Conservation (phyloP, 2,329 filamentous ascomycete species). For the Trichoderma arundinaceum region DNA sequence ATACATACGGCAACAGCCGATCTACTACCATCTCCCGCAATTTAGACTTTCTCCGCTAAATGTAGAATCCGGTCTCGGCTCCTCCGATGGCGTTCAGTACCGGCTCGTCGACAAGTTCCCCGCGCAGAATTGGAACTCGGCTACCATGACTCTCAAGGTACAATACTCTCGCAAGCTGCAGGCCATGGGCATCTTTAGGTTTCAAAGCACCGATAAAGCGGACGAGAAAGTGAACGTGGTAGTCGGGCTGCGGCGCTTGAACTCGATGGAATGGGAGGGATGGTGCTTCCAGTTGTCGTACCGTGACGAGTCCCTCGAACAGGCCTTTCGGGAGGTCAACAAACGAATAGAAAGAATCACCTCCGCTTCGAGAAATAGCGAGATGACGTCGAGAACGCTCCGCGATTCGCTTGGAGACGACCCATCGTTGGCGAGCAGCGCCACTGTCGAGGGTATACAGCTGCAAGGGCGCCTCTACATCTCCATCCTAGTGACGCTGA, state of each 20-base stretch:
- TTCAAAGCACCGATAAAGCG: constrained; percentile 17
- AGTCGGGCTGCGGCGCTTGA: constrained; percentile 24
- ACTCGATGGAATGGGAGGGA: constrained; percentile 30
- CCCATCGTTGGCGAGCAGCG: constrained; percentile 21
- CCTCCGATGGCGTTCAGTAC: constrained; percentile 27
- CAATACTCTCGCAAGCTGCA: constrained; percentile 27
- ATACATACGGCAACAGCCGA: constrained; percentile 23
- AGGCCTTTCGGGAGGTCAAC: constrained; percentile 17
- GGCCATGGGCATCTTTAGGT: constrained; percentile 28
- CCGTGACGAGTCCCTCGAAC: constrained; percentile 8
- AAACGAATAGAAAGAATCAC: constrained; percentile 12
- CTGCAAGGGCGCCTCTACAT: constrained; percentile 31
- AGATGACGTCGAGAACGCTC: constrained; percentile 9
- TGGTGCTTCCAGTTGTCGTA: constrained; percentile 27
- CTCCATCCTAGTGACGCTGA: constrained; percentile 20
- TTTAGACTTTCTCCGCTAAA: constrained; percentile 27
- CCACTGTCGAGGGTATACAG: constrained; percentile 25
- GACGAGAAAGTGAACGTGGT: constrained; percentile 28
- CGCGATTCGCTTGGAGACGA: constrained; percentile 24
- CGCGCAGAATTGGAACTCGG: constrained; percentile 28
- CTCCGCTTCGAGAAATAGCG: not conserved
- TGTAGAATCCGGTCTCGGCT: constrained; percentile 7
- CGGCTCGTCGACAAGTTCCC: constrained; percentile 25
- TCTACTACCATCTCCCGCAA: constrained; percentile 26
- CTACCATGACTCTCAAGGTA: constrained; percentile 27